Evolutionary conservation across 306 rosid genomes (phyloP).

Genomic region (Sicyos edulis): DNA sequence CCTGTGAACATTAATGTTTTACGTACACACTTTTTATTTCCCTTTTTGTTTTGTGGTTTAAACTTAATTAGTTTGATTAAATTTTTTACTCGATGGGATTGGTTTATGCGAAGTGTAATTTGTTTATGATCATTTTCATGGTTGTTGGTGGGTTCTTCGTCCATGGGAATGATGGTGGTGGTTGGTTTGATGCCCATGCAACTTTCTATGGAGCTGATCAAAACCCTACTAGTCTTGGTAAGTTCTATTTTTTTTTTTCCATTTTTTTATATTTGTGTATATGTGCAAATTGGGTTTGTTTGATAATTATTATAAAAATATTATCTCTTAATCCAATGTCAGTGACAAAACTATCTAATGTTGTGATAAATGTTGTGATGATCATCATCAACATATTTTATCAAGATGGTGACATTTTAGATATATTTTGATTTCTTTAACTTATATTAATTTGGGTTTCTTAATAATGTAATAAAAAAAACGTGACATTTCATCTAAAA

Average conservation of each 20-base stretch:
- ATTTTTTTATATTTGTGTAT: too few species aligned
- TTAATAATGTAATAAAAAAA: too few species aligned
- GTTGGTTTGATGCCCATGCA: constrained; percentile 80
- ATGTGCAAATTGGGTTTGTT: not conserved
- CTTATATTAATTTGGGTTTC: too few species aligned
- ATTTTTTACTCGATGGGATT: constrained; percentile 10
- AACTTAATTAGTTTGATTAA: constrained; percentile 18
- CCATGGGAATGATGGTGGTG: constrained; percentile 23
- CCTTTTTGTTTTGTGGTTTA: not conserved
- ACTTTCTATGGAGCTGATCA: constrained; percentile 73
- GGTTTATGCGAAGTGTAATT: constrained; percentile 23
- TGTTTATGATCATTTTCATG: constrained; percentile 26
- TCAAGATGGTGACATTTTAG: too few species aligned
- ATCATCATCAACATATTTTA: too few species aligned
- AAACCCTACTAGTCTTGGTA: constrained; percentile 63
- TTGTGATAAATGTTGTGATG: too few species aligned
- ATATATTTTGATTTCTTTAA: too few species aligned
- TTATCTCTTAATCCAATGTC: too few species aligned
- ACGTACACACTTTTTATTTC: not conserved
- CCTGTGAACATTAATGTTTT: not conserved
- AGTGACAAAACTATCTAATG: too few species aligned
- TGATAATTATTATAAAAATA: too few species aligned
- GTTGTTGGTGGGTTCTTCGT: constrained; percentile 15
- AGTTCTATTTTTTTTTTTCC: not conserved
- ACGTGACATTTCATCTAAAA: too few species aligned